Percentiles rank a stretch among this genome's conserved stretches.
phyloP scores from a whole-genome alignment of 345 rosid species.

The Moricandia arvensis region DNA sequence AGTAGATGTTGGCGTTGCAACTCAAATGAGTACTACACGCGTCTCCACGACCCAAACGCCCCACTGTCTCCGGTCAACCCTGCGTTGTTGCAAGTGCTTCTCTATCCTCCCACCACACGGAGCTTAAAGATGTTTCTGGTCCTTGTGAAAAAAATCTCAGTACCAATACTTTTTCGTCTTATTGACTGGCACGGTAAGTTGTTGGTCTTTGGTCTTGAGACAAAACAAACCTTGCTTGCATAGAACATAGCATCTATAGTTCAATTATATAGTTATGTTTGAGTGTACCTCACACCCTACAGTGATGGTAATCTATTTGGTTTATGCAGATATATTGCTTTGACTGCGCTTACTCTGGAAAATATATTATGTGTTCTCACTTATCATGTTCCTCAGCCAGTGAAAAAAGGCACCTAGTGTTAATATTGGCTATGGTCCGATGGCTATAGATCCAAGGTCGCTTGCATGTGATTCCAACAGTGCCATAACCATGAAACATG shows the following conservation, averaged over 20 bases:
- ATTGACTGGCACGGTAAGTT: no score
- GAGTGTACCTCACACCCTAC: not conserved
- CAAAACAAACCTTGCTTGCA: slow-evolving; percentile 12
- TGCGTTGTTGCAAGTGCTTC: no score
- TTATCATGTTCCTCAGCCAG: slow-evolving; percentile 85
- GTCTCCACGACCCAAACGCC: no score
- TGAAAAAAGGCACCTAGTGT: slow-evolving; percentile 69
- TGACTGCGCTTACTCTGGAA: slow-evolving; percentile 88
- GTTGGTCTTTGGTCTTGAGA: no score
- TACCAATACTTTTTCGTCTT: no score
- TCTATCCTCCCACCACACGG: no score
- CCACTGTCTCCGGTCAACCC: no score
- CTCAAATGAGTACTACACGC: no score
- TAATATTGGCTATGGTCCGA: slow-evolving; percentile 86
- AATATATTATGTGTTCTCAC: slow-evolving; percentile 86
- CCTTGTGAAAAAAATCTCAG: no score
- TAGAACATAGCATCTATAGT: not conserved
- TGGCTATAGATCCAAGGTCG: slow-evolving; percentile 98
- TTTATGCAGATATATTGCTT: slow-evolving; percentile 84
- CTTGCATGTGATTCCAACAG: slow-evolving; percentile 82
- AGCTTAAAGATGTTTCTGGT: no score
- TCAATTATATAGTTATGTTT: not conserved
- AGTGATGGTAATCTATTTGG: slow-evolving; percentile 5
- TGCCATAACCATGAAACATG: slow-evolving; percentile 49
- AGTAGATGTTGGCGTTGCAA: no score